Evolutionary conservation across 1,284 basidiomycete species (phyloP).

Genomic region (Marasmius oreades): DNA sequence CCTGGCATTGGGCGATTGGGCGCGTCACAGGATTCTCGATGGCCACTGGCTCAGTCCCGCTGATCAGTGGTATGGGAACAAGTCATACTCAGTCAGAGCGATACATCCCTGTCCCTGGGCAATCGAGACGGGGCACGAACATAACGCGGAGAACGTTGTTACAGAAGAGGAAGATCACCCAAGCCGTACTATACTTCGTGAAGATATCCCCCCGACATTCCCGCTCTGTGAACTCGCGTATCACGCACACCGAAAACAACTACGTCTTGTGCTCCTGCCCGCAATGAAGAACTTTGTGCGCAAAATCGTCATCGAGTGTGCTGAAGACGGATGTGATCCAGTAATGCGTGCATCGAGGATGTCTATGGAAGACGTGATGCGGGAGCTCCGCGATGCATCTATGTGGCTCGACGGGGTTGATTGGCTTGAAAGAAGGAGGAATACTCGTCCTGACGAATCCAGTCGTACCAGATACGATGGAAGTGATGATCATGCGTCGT

Average conservation of each 20-base stretch:
- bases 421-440: slow-evolving; percentile 39
- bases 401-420: slow-evolving; percentile 68
- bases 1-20: slow-evolving; percentile 70
- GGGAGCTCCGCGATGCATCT: slow-evolving; percentile 51
- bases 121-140: slow-evolving; percentile 24
- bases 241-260: slow-evolving; percentile 49
- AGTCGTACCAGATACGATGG: slow-evolving; percentile 28
- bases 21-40: slow-evolving; percentile 63
- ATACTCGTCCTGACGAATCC: slow-evolving; percentile 28
- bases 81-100: slow-evolving; percentile 45
- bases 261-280: slow-evolving; percentile 54
- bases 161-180: slow-evolving; percentile 46
- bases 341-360: slow-evolving; percentile 47
- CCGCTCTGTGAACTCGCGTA: slow-evolving; percentile 57
- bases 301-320: slow-evolving; percentile 57
- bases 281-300: slow-evolving; percentile 66
- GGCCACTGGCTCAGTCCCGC: slow-evolving; percentile 72
- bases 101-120: slow-evolving; percentile 70
- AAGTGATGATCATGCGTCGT: slow-evolving; percentile 42
- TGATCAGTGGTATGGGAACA: slow-evolving; percentile 55
- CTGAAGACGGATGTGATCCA: slow-evolving; percentile 40
- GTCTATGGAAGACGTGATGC: slow-evolving; percentile 57
- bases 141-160: slow-evolving; percentile 18
- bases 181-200: slow-evolving; percentile 35
- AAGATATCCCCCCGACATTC: slow-evolving; percentile 51